These are phyloP conservation scores for Casuarina cunninghamiana DNA, from an alignment of 306 rosid genomes.

Conservation along the genomic window DNA sequence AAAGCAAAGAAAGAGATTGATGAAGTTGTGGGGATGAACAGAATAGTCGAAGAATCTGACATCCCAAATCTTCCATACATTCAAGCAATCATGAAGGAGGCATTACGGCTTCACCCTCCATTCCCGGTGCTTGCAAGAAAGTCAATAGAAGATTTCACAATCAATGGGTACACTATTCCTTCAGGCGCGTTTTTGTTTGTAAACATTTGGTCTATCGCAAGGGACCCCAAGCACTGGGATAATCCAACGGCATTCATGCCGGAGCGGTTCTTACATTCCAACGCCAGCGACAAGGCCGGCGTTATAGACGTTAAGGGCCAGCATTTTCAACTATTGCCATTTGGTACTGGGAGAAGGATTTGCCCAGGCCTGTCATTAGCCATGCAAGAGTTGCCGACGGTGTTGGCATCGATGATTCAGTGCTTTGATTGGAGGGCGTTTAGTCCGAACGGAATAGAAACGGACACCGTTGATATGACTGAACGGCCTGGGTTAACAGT, in stretches of 20 bases:
- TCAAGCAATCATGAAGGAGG: conserved; percentile 56
- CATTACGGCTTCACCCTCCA: conserved; percentile 58
- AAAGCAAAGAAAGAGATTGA: conserved; percentile 46
- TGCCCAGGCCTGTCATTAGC: conserved; percentile 49
- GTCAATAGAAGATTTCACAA: conserved; percentile 31
- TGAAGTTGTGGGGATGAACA: conserved; percentile 31
- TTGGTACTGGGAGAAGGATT: conserved; percentile 63
- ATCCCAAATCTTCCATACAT: conserved; percentile 48
- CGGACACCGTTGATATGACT: conserved; percentile 34
- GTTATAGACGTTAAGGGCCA: conserved; percentile 34
- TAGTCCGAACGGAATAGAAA: conserved; percentile 3
- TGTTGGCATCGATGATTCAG: conserved; percentile 46
- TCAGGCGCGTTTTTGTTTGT: conserved; percentile 32
- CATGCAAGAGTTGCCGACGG: conserved; percentile 39
- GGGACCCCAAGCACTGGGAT: conserved; percentile 51
- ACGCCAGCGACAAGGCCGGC: background rate
- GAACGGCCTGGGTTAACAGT: conserved; percentile 40
- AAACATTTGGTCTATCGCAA: conserved; percentile 49
- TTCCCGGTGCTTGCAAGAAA: conserved; percentile 38
- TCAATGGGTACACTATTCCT: conserved; percentile 39
- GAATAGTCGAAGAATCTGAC: conserved; percentile 45
- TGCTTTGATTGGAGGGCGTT: conserved; percentile 44
- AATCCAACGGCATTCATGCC: conserved; percentile 44
- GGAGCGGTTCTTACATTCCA: conserved; percentile 24
- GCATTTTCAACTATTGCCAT: conserved; percentile 39